These are phyloP conservation scores for Colletotrichum scovillei DNA, from an alignment of 2,329 filamentous ascomycete species.

Conservation along the genomic window DNA sequence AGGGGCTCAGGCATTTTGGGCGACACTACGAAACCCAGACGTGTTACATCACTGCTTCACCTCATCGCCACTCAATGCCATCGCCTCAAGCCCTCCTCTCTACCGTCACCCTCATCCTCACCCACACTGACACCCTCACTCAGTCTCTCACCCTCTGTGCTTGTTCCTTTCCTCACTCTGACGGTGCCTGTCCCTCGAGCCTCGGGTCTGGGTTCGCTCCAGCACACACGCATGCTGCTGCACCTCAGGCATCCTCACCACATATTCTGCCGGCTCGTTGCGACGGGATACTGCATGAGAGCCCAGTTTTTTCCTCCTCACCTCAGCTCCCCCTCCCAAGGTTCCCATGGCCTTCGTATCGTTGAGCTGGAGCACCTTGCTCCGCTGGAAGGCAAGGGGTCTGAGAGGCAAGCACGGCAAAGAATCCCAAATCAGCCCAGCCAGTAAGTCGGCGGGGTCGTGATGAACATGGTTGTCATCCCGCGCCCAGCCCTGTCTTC, in stretches of 20 bases:
- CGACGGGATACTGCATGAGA: not conserved
- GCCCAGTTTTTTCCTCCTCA: conserved; percentile 2
- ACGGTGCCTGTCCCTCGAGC: not conserved
- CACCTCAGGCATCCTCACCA: not conserved
- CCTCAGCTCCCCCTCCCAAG: not conserved
- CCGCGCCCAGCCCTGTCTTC: conserved; percentile 16
- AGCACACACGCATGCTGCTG: not conserved
- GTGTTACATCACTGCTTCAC: conserved; percentile 62
- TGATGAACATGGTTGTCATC: conserved; percentile 24
- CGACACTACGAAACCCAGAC: conserved; percentile 53
- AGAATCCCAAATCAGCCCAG: not conserved
- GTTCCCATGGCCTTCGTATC: conserved; percentile 2
- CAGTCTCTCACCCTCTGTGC: not conserved
- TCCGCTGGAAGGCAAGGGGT: conserved; percentile 9
- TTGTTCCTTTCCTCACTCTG: not conserved
- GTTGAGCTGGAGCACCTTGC: not conserved
- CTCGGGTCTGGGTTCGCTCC: not conserved
- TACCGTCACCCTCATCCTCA: no score
- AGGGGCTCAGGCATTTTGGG: conserved; percentile 33
- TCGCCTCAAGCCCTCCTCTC: conserved; percentile 28
- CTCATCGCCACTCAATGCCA: conserved; percentile 42
- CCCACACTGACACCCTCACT: not conserved
- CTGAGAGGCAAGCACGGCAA: not conserved
- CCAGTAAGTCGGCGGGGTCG: conserved; percentile 7
- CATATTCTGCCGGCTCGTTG: not conserved